Evolutionary conservation across 106 monocot species (phyloP).

Genomic region (Acanthochlamys bracteata): DNA sequence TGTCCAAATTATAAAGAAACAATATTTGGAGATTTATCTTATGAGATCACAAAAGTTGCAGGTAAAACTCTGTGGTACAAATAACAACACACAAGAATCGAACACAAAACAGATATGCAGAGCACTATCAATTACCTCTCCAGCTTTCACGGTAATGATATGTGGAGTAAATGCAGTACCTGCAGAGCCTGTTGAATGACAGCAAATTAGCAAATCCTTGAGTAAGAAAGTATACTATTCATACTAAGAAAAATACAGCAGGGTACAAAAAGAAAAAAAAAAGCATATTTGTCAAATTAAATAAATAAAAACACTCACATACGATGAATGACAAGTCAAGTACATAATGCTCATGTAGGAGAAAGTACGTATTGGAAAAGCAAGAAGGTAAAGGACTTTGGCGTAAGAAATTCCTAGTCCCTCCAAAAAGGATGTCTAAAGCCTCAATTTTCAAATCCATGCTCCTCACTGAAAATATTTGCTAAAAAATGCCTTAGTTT

Average conservation of each 20-base stretch:
- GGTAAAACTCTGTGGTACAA: background rate
- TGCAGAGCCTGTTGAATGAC: conserved; percentile 37
- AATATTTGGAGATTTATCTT: too few relatives aligned
- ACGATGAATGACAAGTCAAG: too few relatives aligned
- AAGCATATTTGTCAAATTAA: background rate
- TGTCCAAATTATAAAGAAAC: too few relatives aligned
- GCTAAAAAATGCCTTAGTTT: too few relatives aligned
- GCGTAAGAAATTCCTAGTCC: too few relatives aligned
- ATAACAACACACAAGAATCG: background rate
- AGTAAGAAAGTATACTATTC: background rate
- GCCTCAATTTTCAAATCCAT: too few relatives aligned
- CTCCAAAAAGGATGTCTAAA: too few relatives aligned
- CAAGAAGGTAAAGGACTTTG: background rate
- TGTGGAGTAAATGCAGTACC: conserved; percentile 65
- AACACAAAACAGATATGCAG: background rate
- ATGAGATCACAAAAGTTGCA: too few relatives aligned
- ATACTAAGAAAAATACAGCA: background rate
- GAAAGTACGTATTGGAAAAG: background rate
- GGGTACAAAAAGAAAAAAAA: conserved; percentile 4
- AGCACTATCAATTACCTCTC: conserved; percentile 40
- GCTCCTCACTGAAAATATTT: too few relatives aligned
- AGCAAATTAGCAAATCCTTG: background rate
- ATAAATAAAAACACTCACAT: background rate
- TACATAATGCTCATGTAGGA: too few relatives aligned
- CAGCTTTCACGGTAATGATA: conserved; percentile 58